Evolutionary conservation across 352 stramenopile species (phyloP), one percentile per base, ranked within the genome.

Genomic region (Halophytophthora batemanensis): DNA sequence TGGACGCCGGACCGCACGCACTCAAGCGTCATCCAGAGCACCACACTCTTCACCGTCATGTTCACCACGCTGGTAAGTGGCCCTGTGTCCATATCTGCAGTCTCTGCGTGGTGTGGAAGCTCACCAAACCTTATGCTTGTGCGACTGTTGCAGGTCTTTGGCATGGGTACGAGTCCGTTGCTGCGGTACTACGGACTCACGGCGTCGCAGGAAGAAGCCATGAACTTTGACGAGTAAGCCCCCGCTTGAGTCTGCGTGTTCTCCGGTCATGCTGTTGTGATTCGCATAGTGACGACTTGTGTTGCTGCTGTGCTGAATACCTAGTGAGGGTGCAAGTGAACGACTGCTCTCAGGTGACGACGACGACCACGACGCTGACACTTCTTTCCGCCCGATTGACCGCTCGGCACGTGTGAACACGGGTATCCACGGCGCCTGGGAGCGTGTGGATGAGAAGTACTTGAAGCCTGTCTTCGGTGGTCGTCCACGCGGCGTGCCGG

Each of bases 11-110:
- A 71, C 18, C 43, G 40, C 11, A 69, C 64, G 18, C 74, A 90
- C 43, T 68, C 71, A 0, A 79, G 73, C 39, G 74, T 90, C 18
- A 90, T 90, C 45, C 77, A 90, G 50, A 87, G 74, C 53, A 86
- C 75, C 19, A 90, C 79, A 3, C 56, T 90, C 33, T 90, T 90
- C 59, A 90, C 79, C 0, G 79, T 90, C 53, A 88, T 90, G 77
- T 86, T 85, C 46, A 90, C 79, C 15, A 90, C 79, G 10, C 40
- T 90, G 54, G 79, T 88, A 76, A 45, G 65, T 55, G 2, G 11
- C 38, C 19, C n/a, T 2, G 25, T 8, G 25, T 31, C 25, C 25
- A 31, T 10, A 31, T 8, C 25, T 10, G 0, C 14, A 6, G 11
- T 31, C 29, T 22, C 36, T 7, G 2, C 8, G 8, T 6, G 3